Evolutionary conservation across 164 flowering plant genomes (phyloP), one percentile per base, ranked within the genome.

Genomic region (Buxus sempervirens): DNA sequence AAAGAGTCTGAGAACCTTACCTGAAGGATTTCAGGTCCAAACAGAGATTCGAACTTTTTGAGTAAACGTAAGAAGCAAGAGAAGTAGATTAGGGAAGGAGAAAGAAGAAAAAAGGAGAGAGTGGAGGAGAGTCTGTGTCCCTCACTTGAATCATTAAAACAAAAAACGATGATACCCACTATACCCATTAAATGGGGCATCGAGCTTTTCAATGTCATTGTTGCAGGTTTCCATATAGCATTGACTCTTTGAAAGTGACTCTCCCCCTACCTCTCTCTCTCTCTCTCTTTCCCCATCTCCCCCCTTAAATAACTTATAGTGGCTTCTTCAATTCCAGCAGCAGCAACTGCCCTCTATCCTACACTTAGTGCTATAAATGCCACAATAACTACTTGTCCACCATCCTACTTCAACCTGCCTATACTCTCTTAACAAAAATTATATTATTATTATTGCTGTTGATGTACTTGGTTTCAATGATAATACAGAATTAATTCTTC

Each of bases 161-260:
- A 15, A 45, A 10, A 12, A 45, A 45, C 18, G 9, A 10, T 32
- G 38, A 45, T 45, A 15, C 51, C 51, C 51, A 1, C 13, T 10
- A 45, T 45, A 45, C 38, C 38, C 38, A 45, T 10, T 45, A 15
- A 45, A 45, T 45, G 51, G 12, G 12, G 12, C 12, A 15, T 45
- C 18, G 64, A 62, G 66, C 32, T 27, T 51, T 60, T 68, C 59
- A 68, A 68, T 45, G 65, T 53, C 60, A 32, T 32, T 32, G 38
- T 60, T 45, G 51, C 51, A 45, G 51, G 51, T 45, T 45, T 45
- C 18, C 12, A 6, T 45, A 45, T 45, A 54, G 72, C 62, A 41
- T 62, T 70, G 72, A 70, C 66, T 48, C 7, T 7, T 21, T 57
- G 67, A 64, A 63, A 63, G 67, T 55, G 67, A 70, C 55, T 1